Conservation (phyloP, 371 early-diverging fungal species). For the Chytridium lagenaria region DNA sequence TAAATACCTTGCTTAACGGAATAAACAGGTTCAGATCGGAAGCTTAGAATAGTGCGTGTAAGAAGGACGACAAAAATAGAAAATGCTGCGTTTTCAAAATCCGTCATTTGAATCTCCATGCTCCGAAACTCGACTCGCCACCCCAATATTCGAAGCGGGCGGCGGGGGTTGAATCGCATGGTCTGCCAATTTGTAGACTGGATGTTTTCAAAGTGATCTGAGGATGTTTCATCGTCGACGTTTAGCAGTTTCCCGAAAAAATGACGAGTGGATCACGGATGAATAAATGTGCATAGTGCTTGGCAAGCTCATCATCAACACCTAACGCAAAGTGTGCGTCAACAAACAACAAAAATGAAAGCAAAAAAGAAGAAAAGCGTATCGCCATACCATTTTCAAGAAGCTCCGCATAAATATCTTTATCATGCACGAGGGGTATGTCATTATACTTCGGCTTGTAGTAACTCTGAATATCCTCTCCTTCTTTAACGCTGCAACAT, state of each 20-base stretch:
- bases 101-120: constrained; percentile 98
- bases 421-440: constrained; percentile 82
- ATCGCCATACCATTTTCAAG: constrained; percentile 44
- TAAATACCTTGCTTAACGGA: constrained; percentile 85
- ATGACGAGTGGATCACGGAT: constrained; percentile 98
- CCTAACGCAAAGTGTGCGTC: constrained; percentile 26
- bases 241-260: constrained; percentile 87
- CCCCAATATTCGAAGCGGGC: constrained; percentile 80
- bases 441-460: constrained; percentile 95
- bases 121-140: constrained; percentile 99
- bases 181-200: constrained; percentile 99
- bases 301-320: constrained; percentile 90
- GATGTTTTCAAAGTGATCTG: constrained; percentile 98
- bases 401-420: constrained; percentile 76
- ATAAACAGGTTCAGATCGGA: constrained; percentile 95
- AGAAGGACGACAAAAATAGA: constrained; percentile 92
- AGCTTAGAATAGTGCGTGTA: constrained; percentile 88
- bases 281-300: constrained; percentile 96
- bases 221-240: constrained; percentile 79
- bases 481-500: constrained; percentile 30
- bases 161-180: constrained; percentile 98
- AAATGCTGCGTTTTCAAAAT: constrained; percentile 98
- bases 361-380: background rate
- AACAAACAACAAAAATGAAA: background rate
- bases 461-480: constrained; percentile 51